These are phyloP conservation scores for Cotoneaster glaucophyllus DNA, from an alignment of 306 rosid genomes.

Conservation along the genomic window DNA sequence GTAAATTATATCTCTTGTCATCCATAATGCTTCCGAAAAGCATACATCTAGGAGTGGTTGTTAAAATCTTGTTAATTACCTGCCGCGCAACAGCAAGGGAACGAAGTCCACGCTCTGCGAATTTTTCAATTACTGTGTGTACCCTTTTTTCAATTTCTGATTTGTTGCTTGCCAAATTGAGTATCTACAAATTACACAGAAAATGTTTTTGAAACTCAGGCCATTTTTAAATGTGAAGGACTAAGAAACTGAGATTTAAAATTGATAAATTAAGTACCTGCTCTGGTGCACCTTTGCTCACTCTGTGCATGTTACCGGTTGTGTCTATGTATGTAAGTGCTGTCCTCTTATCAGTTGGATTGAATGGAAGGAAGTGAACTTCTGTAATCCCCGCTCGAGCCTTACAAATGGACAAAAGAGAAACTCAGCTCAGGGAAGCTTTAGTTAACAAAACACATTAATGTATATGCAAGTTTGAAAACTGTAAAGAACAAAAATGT, in stretches of 20 bases:
- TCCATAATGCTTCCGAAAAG: background rate
- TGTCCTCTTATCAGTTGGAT: conserved; percentile 21
- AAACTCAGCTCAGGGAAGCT: background rate
- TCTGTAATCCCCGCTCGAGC: conserved; percentile 13
- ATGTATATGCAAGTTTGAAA: background rate
- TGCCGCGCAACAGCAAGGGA: conserved; percentile 17
- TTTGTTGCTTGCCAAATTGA: conserved; percentile 15
- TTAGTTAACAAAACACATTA: background rate
- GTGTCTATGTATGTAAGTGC: conserved; percentile 17
- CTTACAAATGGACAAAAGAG: background rate
- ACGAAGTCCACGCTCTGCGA: conserved; percentile 22
- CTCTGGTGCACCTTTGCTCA: conserved; percentile 18
- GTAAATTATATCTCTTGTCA: background rate
- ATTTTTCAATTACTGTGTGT: conserved; percentile 11
- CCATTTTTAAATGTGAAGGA: background rate
- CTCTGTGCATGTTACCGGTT: conserved; percentile 17
- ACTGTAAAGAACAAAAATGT: too few relatives aligned
- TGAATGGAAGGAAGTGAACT: conserved; percentile 20
- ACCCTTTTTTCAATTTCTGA: conserved; percentile 12
- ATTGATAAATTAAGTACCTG: background rate
- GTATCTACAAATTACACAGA: background rate
- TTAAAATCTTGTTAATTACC: background rate
- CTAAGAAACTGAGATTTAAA: background rate
- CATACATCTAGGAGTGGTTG: background rate
- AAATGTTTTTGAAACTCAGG: background rate